Evolutionary conservation across 805 yeast species (phyloP).

Genomic region (Maudiozyma barnettii): DNA sequence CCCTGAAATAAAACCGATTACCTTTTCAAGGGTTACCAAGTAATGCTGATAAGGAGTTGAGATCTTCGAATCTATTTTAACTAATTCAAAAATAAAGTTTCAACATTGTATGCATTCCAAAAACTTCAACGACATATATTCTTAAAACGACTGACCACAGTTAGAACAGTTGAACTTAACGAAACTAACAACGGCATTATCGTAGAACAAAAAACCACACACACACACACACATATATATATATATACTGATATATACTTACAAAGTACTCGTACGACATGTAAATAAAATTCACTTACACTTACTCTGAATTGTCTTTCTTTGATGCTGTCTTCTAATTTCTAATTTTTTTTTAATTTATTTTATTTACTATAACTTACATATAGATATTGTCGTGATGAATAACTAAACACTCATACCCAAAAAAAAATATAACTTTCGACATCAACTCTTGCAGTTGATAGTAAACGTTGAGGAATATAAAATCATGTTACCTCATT

Average conservation of each 20-base stretch:
- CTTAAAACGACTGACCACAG: no score
- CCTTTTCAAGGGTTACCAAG: constrained; percentile 33
- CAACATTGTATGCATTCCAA: no score
- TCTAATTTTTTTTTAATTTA: neutral
- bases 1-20: constrained; percentile 41
- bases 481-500: no score
- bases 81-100: no score
- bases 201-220: no score
- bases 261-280: neutral
- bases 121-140: no score
- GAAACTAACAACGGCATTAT: no score
- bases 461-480: no score
- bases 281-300: neutral
- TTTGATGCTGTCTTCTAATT: neutral
- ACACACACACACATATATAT: neutral
- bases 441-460: no score
- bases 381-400: neutral
- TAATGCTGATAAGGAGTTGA: neutral
- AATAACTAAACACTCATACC: neutral
- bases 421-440: no score
- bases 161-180: no score
- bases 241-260: neutral
- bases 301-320: neutral
- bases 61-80: no score
- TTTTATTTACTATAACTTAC: neutral